Base-by-base conservation (phyloP, 345 rosid genomes). In the Acer campestre region DNA sequence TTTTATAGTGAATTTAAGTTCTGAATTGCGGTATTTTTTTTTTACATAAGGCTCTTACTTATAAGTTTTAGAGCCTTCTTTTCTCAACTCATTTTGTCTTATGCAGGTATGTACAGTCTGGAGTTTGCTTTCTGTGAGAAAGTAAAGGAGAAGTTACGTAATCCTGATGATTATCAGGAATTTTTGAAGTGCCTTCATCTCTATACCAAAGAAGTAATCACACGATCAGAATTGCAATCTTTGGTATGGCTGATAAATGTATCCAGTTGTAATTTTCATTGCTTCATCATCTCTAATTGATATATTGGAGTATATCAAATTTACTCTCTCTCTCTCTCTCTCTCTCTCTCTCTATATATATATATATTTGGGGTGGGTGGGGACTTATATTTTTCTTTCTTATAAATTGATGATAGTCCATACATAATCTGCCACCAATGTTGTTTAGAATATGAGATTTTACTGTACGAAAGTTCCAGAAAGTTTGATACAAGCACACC, bases 181-280 rank as follows among this genome's bases (percentile, higher is more conserved):
- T 90, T 93, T 78, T 81, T 95, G 76, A 85, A 86, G 80, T 92
- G 98, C 81, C 99, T 95, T 84, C 92, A 88, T 83, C 91, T 93
- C 66, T 92, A 85, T 78, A 90, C 94, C 55, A 84, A 89, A 73
- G 99, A 94, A 84, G 90, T 93, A 64, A 95, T 95, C 83, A 81
- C 91, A 67, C 88, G 92, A 68, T 77, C 90, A 77, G 95, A 95
- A 71, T 79, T 95, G 88, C 93, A 89, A 44, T 88, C 90, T 74
- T 86, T 95, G 99, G 99, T 95, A 92, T 81, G 92, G 76, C 73
- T 74, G 16, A 51, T 61, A 49, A 29, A 79, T 35, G 38, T 51
- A 23, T 58, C 27, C 59, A n/a, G 35, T 67, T 74, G 44, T 38
- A 29, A 51, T 75, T 79, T 58, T 58, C 46, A 38, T 40, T 51